Conservation (phyloP, 331 rosid genomes). For the Malus hybrid region DNA sequence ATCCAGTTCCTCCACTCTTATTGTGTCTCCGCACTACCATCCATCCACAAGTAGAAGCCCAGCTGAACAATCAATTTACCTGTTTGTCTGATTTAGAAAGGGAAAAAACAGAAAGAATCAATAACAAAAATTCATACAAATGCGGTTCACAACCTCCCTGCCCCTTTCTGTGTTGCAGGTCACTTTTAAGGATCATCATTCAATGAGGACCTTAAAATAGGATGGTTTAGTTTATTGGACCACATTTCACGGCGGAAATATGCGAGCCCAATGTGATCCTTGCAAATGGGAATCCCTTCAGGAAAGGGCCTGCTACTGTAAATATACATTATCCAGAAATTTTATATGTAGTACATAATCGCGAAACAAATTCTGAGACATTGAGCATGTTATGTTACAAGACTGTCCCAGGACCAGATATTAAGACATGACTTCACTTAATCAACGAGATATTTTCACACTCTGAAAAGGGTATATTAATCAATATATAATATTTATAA, state of each 20-base stretch:
- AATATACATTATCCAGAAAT: background rate
- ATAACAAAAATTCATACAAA: background rate
- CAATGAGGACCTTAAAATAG: too few species aligned
- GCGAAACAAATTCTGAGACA: too few species aligned
- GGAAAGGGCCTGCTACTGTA: background rate
- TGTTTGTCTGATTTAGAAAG: slow-evolving; percentile 30
- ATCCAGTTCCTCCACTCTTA: background rate
- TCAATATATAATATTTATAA: too few species aligned
- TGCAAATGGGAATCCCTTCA: background rate
- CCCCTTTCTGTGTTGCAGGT: too few species aligned
- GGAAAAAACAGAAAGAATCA: background rate
- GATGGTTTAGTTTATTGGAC: background rate
- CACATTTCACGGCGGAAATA: background rate
- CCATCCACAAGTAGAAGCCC: slow-evolving; percentile 14
- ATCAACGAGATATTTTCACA: too few species aligned
- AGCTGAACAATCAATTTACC: slow-evolving; percentile 20
- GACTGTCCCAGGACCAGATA: too few species aligned
- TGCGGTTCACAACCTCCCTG: background rate
- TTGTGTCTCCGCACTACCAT: background rate
- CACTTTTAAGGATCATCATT: too few species aligned
- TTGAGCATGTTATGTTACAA: too few species aligned
- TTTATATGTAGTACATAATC: too few species aligned
- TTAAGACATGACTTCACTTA: too few species aligned
- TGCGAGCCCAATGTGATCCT: background rate
- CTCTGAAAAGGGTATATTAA: background rate